These are phyloP conservation scores for Gloeostereum incarnatum DNA, from an alignment of 768 basidiomycete species.

Conservation along the genomic window DNA sequence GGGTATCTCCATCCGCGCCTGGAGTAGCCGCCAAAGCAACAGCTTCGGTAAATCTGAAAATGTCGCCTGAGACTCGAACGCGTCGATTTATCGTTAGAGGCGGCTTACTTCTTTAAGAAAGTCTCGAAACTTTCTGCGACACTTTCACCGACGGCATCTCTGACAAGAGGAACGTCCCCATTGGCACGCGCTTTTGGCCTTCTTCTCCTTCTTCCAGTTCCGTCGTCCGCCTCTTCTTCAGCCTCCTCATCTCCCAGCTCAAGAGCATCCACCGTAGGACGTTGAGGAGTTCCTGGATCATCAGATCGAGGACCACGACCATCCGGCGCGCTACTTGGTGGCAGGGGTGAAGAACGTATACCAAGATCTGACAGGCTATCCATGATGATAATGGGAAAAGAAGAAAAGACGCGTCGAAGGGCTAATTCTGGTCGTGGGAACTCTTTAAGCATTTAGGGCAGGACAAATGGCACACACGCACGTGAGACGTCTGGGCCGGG, in stretches of 20 bases:
- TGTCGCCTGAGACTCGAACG: slow-evolving; percentile 7
- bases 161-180: slow-evolving; percentile 76
- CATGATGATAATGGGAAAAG: slow-evolving; percentile 5
- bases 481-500: too few relatives aligned
- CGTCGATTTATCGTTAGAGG: slow-evolving; percentile 1
- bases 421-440: slow-evolving; percentile 16
- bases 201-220: slow-evolving; percentile 26
- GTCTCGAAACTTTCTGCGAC: slow-evolving; percentile 87
- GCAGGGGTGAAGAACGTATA: slow-evolving; percentile 17
- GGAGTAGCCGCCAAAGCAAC: slow-evolving; percentile 76
- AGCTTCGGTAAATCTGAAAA: slow-evolving; percentile 71
- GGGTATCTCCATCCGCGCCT: slow-evolving; percentile 55
- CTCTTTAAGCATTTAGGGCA: too few relatives aligned
- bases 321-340: slow-evolving; percentile 38
- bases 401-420: slow-evolving; percentile 13
- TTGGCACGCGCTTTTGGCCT: slow-evolving; percentile 41
- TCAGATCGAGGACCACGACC: slow-evolving; percentile 20
- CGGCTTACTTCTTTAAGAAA: slow-evolving; percentile 81
- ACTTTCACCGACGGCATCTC: slow-evolving; percentile 92
- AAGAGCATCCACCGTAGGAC: slow-evolving; percentile 42
- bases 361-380: too few relatives aligned
- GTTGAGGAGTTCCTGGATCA: slow-evolving; percentile 24
- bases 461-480: too few relatives aligned
- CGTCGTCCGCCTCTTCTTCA: slow-evolving; percentile 34
- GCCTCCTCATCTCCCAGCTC: slow-evolving; percentile 35